phyloP scores from a whole-genome alignment of 768 basidiomycete species.

The Lactarius vividus region DNA sequence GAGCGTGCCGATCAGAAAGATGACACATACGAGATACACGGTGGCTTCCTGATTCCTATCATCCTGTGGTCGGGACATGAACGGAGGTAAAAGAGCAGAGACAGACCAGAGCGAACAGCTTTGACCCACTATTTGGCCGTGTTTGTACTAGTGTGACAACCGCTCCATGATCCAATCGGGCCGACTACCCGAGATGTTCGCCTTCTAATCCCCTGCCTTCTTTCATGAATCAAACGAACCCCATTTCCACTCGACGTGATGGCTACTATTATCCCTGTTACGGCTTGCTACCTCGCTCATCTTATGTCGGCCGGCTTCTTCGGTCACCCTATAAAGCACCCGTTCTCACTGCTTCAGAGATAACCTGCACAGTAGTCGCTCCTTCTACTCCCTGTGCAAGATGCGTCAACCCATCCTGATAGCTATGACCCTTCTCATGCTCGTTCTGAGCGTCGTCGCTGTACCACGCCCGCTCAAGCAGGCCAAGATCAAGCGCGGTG shows the following conservation, averaged over 20 bases:
- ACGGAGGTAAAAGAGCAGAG: background rate
- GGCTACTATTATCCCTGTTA: background rate
- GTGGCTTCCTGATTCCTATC: conserved; percentile 63
- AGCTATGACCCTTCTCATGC: conserved; percentile 8
- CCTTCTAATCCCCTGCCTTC: conserved; percentile 11
- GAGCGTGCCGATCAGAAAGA: background rate
- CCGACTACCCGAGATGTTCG: background rate
- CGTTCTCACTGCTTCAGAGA: background rate
- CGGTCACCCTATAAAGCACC: conserved; percentile 3
- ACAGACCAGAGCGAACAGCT: background rate
- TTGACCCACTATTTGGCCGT: background rate
- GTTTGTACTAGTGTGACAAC: background rate
- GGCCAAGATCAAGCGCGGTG: conserved; percentile 31
- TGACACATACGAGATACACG: conserved; percentile 48
- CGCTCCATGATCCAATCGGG: background rate
- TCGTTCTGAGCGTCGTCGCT: conserved; percentile 14
- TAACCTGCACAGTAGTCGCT: background rate
- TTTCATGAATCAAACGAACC: background rate
- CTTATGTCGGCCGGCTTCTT: background rate
- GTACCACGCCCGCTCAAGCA: conserved; percentile 32
- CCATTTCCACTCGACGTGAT: background rate
- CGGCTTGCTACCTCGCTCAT: background rate
- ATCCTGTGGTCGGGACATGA: conserved; percentile 47
- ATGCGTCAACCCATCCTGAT: conserved; percentile 16
- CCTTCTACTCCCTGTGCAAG: background rate